Base-by-base conservation (phyloP, 2,329 filamentous ascomycete species). In the Fusarium tupiense region DNA sequence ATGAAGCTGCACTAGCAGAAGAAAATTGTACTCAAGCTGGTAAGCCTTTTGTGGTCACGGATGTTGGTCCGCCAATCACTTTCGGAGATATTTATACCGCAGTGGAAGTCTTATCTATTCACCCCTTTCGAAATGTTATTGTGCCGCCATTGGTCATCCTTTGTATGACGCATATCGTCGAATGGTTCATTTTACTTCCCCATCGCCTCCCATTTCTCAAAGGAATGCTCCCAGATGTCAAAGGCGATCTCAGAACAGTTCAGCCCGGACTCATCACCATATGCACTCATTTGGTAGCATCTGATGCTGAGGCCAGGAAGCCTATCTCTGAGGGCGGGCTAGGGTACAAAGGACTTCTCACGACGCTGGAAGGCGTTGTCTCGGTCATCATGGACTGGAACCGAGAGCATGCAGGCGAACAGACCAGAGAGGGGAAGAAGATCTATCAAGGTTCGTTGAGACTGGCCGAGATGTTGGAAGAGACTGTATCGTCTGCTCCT, bases 261-360 rank as follows among this genome's bases (percentile, higher is more conserved):
- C 66, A 69, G 11, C 49, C 66, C 2, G 63, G 56, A 4, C 19
- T 62, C 8, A 61, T 69, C 14, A 56, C 63, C 4, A 57, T 62
- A 12, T 67, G 63, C 26, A 69, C 66, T 4, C 66, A 67, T 17
- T 16, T 67, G 16, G 6, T 67, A 22, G 63, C 44, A 12, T 69
- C 54, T 2, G 56, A 69, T 40, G 9, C 12, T 7, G 49, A 67
- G 13, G 63, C 63, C 2, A 56, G 13, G 6, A 67, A 46, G 7
- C 43, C 66, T 10, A 29, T 52, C 5, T 11, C 33, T 1, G 49
- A 62, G 9, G 63, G 56, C 4, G 66, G 63, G 6, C 37, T 69
- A 16, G 49, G 66, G 8, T 67, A 69, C 12, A 26, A 19, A 33
- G 63, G 63, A 12, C 33, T 24, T 33, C 3, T 69, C 16, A 67